These are phyloP conservation scores for Pestalotiopsis sp. DNA, from an alignment of 2,329 filamentous ascomycete species.

Conservation along the genomic window DNA sequence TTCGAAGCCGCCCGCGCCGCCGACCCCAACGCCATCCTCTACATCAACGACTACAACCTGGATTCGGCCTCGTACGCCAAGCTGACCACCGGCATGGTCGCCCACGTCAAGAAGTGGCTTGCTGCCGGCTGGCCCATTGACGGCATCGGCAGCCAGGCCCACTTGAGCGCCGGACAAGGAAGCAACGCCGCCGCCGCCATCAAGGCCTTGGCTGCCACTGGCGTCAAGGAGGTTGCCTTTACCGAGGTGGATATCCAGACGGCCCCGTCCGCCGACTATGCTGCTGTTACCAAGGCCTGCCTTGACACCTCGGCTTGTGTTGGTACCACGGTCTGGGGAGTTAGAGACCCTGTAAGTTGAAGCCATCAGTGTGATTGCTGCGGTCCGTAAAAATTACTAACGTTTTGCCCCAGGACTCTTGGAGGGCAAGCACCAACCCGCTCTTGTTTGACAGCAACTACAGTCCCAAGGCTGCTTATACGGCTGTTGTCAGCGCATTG, in stretches of 20 bases:
- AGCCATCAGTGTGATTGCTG: not conserved
- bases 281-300: slow-evolving; percentile 59
- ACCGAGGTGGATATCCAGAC: slow-evolving; percentile 66
- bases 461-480: slow-evolving; percentile 52
- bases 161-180: slow-evolving; percentile 43
- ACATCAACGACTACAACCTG: slow-evolving; percentile 76
- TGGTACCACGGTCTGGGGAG: slow-evolving; percentile 65
- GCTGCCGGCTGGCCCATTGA: slow-evolving; percentile 61
- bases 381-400: not conserved
- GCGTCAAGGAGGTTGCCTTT: slow-evolving; percentile 52
- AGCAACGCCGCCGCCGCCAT: slow-evolving; percentile 42
- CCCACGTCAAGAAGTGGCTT: slow-evolving; percentile 63
- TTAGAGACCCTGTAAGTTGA: slow-evolving; percentile 41
- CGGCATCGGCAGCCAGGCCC: slow-evolving; percentile 56
- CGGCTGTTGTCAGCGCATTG: slow-evolving; percentile 40
- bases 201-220: slow-evolving; percentile 45
- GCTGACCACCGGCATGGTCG: slow-evolving; percentile 47
- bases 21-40: slow-evolving; percentile 68
- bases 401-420: slow-evolving; percentile 43
- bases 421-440: slow-evolving; percentile 49
- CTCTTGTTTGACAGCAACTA: slow-evolving; percentile 55
- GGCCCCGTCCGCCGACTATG: slow-evolving; percentile 57
- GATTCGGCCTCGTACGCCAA: slow-evolving; percentile 62
- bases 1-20: slow-evolving; percentile 67
- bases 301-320: slow-evolving; percentile 59